Percentiles rank a stretch among this genome's conserved stretches.
These are phyloP conservation scores for Colletotrichum euphorbiae DNA, from an alignment of 2,329 filamentous ascomycete genomes.

Conservation along the genomic window DNA sequence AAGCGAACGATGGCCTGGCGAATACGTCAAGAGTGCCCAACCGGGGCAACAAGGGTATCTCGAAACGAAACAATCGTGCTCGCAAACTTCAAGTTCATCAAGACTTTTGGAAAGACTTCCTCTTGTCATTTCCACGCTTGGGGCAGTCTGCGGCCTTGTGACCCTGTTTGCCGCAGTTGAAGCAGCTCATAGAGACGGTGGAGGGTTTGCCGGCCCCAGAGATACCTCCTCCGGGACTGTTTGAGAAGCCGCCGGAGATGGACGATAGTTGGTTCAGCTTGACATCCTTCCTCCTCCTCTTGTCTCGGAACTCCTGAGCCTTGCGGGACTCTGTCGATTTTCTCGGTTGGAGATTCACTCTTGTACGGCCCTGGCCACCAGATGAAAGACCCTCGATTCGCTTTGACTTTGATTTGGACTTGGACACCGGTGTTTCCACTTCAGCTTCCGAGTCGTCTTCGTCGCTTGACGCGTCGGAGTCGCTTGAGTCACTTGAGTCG, in stretches of 20 bases:
- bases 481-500: constrained; percentile 45
- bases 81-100: constrained; percentile 9
- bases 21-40: constrained; percentile 5
- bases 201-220: constrained; percentile 36
- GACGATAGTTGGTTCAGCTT: constrained; percentile 72
- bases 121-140: constrained; percentile 41
- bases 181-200: constrained; percentile 59
- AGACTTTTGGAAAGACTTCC: constrained; percentile 21
- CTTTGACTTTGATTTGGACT: constrained; percentile 33
- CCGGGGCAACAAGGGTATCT: constrained; percentile 28
- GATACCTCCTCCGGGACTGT: constrained; percentile 4
- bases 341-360: constrained; percentile 45
- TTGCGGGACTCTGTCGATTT: constrained; percentile 56
- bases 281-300: constrained; percentile 73
- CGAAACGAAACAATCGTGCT: constrained; percentile 8
- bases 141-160: constrained; percentile 71
- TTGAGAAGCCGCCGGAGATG: constrained; percentile 59
- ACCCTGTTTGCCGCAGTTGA: constrained; percentile 70
- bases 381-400: constrained; percentile 42
- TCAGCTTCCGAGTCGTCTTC: constrained; percentile 22
- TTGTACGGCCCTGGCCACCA: constrained; percentile 29
- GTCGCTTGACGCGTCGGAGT: constrained; percentile 30
- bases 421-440: constrained; percentile 22
- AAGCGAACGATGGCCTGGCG: neutral
- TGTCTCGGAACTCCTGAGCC: constrained; percentile 64